A percentile compares a stretch with the other conserved stretches of the same genome.
These are phyloP conservation scores for Paraurostyla sp. DNA, from an alignment of 73 alveolate genomes.

Conservation along the genomic window DNA sequence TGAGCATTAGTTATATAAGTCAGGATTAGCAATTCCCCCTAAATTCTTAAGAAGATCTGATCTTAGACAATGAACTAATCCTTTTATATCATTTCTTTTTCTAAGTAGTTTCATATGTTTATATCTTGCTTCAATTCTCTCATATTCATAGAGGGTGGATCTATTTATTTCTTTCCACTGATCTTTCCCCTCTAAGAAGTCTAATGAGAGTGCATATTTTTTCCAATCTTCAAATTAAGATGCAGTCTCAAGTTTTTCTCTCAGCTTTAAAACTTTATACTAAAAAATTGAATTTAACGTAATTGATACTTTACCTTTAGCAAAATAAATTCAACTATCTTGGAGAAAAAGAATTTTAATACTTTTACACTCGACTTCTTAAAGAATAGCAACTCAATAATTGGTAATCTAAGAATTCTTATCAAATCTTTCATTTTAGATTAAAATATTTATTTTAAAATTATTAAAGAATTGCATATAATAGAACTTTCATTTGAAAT, in stretches of 20 bases:
- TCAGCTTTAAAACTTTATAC: constrained; percentile 40
- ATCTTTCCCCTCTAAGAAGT: constrained; percentile 72
- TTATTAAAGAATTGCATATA: background rate
- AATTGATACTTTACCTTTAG: background rate
- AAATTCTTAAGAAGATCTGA: constrained; percentile 67
- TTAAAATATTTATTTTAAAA: background rate
- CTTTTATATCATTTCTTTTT: constrained; percentile 52
- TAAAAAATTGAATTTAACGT: background rate
- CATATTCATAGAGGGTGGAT: constrained; percentile 69
- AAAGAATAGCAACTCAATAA: constrained; percentile 12
- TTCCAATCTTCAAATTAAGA: constrained; percentile 54
- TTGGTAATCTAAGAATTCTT: background rate
- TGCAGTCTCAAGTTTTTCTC: constrained; percentile 33
- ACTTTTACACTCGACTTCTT: constrained; percentile 10
- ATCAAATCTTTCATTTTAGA: constrained; percentile 6
- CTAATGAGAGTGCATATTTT: constrained; percentile 61
- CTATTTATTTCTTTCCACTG: constrained; percentile 65
- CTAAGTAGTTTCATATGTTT: constrained; percentile 51
- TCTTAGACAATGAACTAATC: constrained; percentile 70
- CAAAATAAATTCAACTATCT: background rate
- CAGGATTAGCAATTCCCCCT: constrained; percentile 70
- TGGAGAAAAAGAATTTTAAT: background rate
- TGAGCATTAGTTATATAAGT: constrained; percentile 67
- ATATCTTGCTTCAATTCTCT: constrained; percentile 31
- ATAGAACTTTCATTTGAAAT: background rate